Conservation (phyloP, 2,329 filamentous ascomycete genomes). For the Microsporum audouinii region DNA sequence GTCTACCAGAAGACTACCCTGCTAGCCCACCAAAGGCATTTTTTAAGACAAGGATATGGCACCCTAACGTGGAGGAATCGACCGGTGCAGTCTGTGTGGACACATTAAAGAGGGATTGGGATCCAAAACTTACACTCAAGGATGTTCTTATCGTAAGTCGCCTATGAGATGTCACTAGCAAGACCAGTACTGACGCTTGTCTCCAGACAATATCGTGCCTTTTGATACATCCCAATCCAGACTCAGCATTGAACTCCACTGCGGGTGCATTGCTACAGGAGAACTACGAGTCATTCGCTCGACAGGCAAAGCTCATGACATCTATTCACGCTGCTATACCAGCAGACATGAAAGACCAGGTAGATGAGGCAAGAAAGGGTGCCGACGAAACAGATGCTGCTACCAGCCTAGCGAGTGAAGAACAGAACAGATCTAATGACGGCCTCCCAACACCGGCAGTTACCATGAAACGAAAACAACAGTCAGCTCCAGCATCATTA, state of each 20-base stretch:
- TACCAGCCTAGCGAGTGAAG: constrained; percentile 8
- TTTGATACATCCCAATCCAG: constrained; percentile 53
- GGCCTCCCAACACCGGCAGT: constrained; percentile 15
- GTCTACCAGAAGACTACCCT: constrained; percentile 48
- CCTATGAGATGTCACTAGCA: background rate
- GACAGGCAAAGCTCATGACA: constrained; percentile 50
- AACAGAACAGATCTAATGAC: constrained; percentile 9
- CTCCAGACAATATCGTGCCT: constrained; percentile 48
- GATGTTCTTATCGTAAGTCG: constrained; percentile 45
- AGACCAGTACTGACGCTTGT: background rate
- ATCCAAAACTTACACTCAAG: constrained; percentile 44
- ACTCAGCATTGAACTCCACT: constrained; percentile 51
- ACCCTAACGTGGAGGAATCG: constrained; percentile 53
- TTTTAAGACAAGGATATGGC: constrained; percentile 52
- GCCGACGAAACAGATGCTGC: constrained; percentile 30
- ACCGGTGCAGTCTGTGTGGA: constrained; percentile 53
- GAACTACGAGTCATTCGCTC: constrained; percentile 46
- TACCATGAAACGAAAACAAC: constrained; percentile 24
- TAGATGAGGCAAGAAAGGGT: constrained; percentile 42
- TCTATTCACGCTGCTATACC: constrained; percentile 50
- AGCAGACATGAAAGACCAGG: constrained; percentile 32
- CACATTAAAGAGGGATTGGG: constrained; percentile 54
- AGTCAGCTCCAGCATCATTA: background rate
- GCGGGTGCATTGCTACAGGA: constrained; percentile 49
- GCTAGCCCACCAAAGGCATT: constrained; percentile 42